Evolutionary conservation across 2,329 filamentous ascomycete genomes (phyloP).

Genomic region (Ophiosphaerella korrae): DNA sequence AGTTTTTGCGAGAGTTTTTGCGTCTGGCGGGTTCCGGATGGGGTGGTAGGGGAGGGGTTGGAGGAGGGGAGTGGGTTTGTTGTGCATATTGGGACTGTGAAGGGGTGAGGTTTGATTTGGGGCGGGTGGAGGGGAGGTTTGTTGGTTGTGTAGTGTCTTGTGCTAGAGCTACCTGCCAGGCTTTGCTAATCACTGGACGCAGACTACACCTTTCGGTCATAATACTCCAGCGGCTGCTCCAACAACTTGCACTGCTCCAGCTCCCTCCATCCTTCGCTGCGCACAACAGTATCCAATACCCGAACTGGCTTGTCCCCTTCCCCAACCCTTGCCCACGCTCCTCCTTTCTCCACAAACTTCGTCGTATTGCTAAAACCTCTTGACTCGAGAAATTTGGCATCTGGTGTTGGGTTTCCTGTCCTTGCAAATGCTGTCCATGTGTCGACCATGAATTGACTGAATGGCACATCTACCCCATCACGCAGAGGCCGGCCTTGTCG

Average conservation of each 20-base stretch:
- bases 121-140: neutral
- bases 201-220: constrained; percentile 6
- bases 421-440: constrained; percentile 41
- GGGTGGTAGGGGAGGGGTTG: constrained; percentile 63
- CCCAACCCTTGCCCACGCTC: constrained; percentile 21
- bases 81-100: constrained; percentile 70
- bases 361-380: constrained; percentile 37
- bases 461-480: constrained; percentile 39
- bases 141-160: no score
- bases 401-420: constrained; percentile 32
- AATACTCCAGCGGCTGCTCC: constrained; percentile 30
- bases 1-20: constrained; percentile 70
- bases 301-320: constrained; percentile 16
- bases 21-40: constrained; percentile 76
- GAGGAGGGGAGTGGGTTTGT: constrained; percentile 74
- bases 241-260: constrained; percentile 32
- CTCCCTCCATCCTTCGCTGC: constrained; percentile 28
- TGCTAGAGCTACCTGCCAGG: no score
- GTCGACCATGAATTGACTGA: constrained; percentile 39
- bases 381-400: constrained; percentile 22
- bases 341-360: constrained; percentile 11
- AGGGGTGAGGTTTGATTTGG: constrained; percentile 8
- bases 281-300: constrained; percentile 30
- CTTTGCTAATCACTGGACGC: no score
- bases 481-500: constrained; percentile 40